Conservation (phyloP, 768 basidiomycete genomes). For the Pisolithus orientalis region DNA sequence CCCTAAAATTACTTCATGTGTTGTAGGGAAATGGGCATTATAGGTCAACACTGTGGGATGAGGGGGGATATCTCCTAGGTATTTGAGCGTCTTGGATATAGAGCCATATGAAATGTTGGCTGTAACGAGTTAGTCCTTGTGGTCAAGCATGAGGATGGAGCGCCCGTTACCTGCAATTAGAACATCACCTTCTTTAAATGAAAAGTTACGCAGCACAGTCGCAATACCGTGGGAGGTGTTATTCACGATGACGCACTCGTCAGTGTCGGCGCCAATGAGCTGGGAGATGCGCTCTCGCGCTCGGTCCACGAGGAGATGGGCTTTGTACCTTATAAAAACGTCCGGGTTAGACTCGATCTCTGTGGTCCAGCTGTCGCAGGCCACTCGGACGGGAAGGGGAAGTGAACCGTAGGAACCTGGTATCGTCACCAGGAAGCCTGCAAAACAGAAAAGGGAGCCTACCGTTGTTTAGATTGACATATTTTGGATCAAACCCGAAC, state of each 20-base stretch:
- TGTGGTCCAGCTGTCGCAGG: conserved; percentile 34
- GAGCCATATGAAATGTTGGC: conserved; percentile 56
- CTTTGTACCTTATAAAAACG: conserved; percentile 40
- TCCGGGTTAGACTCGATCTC: conserved; percentile 52
- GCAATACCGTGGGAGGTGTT: conserved; percentile 38
- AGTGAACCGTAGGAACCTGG: conserved; percentile 56
- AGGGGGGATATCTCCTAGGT: conserved; percentile 50
- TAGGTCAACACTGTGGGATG: conserved; percentile 48
- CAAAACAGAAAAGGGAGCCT: conserved; percentile 1
- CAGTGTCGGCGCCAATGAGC: conserved; percentile 43
- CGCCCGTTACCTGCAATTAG: conserved; percentile 39
- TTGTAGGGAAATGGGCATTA: conserved; percentile 47
- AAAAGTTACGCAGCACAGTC: conserved; percentile 60
- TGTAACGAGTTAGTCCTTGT: conserved; percentile 16
- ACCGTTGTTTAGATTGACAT: conserved; percentile 66
- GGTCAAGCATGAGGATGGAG: background rate
- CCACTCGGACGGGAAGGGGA: conserved; percentile 45
- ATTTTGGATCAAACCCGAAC: conserved; percentile 51
- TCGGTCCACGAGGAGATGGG: conserved; percentile 28
- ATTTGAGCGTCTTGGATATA: conserved; percentile 43
- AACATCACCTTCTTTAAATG: conserved; percentile 48
- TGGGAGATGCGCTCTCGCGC: conserved; percentile 42
- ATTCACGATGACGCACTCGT: conserved; percentile 49
- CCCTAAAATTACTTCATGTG: conserved; percentile 49
- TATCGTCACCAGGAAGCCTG: background rate